A percentile compares a stretch with the other conserved stretches of the same genome.
These are phyloP conservation scores for Alternaria sp. DNA, from an alignment of 2,329 filamentous ascomycete species.

Conservation along the genomic window DNA sequence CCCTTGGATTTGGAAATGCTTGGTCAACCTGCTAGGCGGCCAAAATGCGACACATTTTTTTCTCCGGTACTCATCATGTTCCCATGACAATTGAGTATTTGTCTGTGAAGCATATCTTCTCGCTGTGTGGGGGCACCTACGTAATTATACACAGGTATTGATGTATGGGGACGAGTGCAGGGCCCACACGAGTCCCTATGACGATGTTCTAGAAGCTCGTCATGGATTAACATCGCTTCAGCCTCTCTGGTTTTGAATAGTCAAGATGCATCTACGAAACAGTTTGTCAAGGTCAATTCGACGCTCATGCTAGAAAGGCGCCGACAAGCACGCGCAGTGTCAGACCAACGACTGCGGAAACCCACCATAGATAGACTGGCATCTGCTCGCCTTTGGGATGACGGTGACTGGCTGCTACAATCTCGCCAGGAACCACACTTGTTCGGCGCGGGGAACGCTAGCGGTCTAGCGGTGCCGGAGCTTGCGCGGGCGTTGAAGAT, in stretches of 20 bases:
- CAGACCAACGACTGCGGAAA: constrained; percentile 7
- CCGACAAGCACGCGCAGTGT: not conserved
- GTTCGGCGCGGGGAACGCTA: constrained; percentile 39
- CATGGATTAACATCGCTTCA: not conserved
- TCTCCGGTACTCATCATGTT: not conserved
- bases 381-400: constrained; percentile 16
- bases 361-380: constrained; percentile 6
- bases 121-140: constrained; percentile 22
- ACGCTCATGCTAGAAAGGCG: not conserved
- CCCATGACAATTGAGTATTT: constrained; percentile 2
- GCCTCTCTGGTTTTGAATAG: not conserved
- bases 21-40: constrained; percentile 13
- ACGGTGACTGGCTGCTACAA: constrained; percentile 27
- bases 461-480: constrained; percentile 23
- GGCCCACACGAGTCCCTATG: constrained; percentile 27
- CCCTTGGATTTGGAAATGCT: constrained; percentile 14
- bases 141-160: constrained; percentile 18
- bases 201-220: constrained; percentile 23
- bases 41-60: constrained; percentile 14
- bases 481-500: constrained; percentile 24
- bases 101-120: constrained; percentile 7
- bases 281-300: not conserved
- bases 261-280: not conserved
- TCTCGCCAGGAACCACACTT: constrained; percentile 33
- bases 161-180: constrained; percentile 12